Percentiles rank a stretch among this genome's conserved stretches.
Evolutionary conservation across 169 alveolate species (phyloP).

Genomic region (Plasmodium inui): DNA sequence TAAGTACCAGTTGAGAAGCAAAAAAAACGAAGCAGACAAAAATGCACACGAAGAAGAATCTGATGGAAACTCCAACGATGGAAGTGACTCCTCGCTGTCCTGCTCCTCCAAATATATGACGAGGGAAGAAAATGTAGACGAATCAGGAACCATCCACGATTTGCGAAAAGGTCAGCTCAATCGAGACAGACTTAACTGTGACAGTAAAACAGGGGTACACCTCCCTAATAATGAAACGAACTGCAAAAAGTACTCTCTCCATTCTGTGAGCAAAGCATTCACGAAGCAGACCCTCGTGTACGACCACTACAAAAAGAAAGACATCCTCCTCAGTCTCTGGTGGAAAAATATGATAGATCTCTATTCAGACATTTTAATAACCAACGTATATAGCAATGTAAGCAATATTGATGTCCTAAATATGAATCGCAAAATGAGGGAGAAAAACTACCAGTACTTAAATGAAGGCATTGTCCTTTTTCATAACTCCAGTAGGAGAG

Average conservation of each 20-base stretch:
- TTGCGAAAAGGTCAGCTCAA: background rate
- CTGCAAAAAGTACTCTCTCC: background rate
- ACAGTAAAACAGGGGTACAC: background rate
- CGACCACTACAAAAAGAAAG: slow-evolving; percentile 43
- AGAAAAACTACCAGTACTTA: slow-evolving; percentile 11
- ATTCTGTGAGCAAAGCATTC: background rate
- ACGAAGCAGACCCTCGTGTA: slow-evolving; percentile 29
- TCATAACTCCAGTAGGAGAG: slow-evolving; percentile 41
- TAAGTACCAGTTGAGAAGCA: slow-evolving; percentile 30
- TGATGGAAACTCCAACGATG: background rate
- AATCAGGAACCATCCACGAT: background rate
- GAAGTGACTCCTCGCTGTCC: slow-evolving; percentile 15
- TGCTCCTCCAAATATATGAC: slow-evolving; percentile 12
- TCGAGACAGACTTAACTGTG: background rate
- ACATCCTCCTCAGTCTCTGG: slow-evolving; percentile 35
- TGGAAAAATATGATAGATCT: slow-evolving; percentile 60
- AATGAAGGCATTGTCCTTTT: slow-evolving; percentile 47
- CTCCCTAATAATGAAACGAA: background rate
- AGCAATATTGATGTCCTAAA: slow-evolving; percentile 46
- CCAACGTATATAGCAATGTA: slow-evolving; percentile 35
- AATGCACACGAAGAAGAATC: slow-evolving; percentile 42
- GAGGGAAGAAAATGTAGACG: slow-evolving; percentile 10
- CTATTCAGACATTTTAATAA: slow-evolving; percentile 58
- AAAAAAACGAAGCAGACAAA: slow-evolving; percentile 8
- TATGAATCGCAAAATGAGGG: background rate